Evolutionary conservation across 1,284 basidiomycete genomes (phyloP), one percentile per base, ranked within the genome.

Genomic region (Sphagnurus paluster): DNA sequence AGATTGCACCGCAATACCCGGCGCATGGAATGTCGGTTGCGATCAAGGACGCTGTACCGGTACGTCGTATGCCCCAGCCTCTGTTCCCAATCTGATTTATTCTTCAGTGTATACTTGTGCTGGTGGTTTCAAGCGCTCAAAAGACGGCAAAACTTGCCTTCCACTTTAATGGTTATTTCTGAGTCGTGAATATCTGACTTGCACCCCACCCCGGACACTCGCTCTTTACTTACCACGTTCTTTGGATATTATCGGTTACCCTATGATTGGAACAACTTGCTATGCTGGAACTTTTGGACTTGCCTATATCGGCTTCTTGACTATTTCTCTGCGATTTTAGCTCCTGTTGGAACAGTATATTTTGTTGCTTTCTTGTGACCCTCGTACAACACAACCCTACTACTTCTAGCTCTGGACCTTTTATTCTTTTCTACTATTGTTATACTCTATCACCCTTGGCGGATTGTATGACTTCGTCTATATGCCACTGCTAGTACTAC

Each of bases 1-100:
- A 58, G 84, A 92, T 64, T 92, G 88, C 68, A 82, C 80, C 24
- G 63, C 72, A 25, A 87, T 92, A 52, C 55, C 68, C 30, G 76
- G 82, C 54, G 80, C 76, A 17, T 75, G 77, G 71, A 82, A 82
- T 51, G 85, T 89, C 46, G 82, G 78, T 13, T 92, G 90, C 64
- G 74, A 79, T 41, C 58, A 62, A 44, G 80, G 82, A 35, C 57
- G 60, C 49, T 87, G 84, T 67, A 62, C 66, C 42, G 76, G 83
- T 84, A 54, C 54, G 79, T 55, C 28, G 23, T 43, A 26, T 47
- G n/a, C n/a, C n/a, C 14, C 48, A 48, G 9, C 16, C 40, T 39
- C 35, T 20, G 39, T 32, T 44, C n/a, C 16, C 13, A 32, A 37
- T 37, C 35, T 43, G 13, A 42, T 50, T 5, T 35, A 19, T 13